Conservation (phyloP, 371 early-diverging fungal genomes). For the Furculomyces boomerangus region DNA sequence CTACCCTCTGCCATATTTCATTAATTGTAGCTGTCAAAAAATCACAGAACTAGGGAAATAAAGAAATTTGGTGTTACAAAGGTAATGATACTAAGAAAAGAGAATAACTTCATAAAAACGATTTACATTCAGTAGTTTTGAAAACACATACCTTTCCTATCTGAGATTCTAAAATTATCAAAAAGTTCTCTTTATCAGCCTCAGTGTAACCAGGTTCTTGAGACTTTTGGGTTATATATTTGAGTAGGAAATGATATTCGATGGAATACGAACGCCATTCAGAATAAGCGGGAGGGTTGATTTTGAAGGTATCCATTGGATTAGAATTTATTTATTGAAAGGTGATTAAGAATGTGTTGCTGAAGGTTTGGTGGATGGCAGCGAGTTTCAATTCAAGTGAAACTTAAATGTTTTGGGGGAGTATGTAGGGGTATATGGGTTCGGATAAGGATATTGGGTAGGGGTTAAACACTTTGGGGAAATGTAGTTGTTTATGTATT, state of each 20-base stretch:
- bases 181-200: background rate
- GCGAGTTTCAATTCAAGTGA: too few species aligned
- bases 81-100: background rate
- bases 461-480: too few species aligned
- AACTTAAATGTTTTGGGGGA: too few species aligned
- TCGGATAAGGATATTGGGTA: too few species aligned
- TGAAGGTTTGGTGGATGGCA: too few species aligned
- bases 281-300: background rate
- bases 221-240: background rate
- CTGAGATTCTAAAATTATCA: background rate
- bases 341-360: too few species aligned
- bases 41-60: background rate
- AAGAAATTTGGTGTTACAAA: background rate
- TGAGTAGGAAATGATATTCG: background rate
- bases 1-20: background rate
- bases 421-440: too few species aligned
- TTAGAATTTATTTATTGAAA: too few species aligned
- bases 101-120: too few species aligned
- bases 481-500: too few species aligned
- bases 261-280: conserved; percentile 1
- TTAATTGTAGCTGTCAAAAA: background rate
- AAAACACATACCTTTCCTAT: background rate
- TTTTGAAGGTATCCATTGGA: background rate
- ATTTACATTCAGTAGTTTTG: too few species aligned
- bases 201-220: background rate